Evolutionary conservation across 169 alveolate genomes (phyloP).

Genomic region (Eimeria sp.): DNA sequence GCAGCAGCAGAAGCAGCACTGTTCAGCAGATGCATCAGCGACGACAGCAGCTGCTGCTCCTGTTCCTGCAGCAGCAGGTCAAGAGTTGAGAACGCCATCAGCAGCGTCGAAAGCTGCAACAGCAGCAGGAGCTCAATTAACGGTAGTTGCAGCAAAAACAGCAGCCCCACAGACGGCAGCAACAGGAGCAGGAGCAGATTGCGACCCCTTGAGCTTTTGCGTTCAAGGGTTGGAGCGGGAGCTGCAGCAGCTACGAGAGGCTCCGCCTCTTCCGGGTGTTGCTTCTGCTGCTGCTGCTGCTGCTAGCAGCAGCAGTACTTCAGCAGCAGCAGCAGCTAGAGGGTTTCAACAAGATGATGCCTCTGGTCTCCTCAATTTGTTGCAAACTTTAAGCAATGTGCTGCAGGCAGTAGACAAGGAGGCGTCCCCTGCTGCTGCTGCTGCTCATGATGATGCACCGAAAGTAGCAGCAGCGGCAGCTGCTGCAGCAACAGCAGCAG

Average conservation of each 20-base stretch:
- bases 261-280: background rate
- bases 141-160: too few relatives aligned
- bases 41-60: background rate
- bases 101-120: too few relatives aligned
- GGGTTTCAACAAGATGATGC: background rate
- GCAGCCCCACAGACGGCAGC: background rate
- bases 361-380: background rate
- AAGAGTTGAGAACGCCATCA: too few relatives aligned
- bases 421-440: background rate
- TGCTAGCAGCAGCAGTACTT: background rate
- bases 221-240: constrained; percentile 3
- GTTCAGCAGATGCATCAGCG: background rate
- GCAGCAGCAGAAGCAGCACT: background rate
- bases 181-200: background rate
- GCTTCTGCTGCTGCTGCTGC: background rate
- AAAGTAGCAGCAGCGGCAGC: constrained; percentile 2
- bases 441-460: background rate
- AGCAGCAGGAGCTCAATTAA: too few relatives aligned
- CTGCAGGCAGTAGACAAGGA: constrained; percentile 25
- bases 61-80: too few relatives aligned
- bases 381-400: background rate
- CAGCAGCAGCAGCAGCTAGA: background rate
- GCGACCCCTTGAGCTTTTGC: constrained; percentile 5
- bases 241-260: background rate
- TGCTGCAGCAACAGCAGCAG: background rate